These are phyloP conservation scores for Calendula officinalis DNA, from an alignment of 129 eudicot species.

Conservation along the genomic window DNA sequence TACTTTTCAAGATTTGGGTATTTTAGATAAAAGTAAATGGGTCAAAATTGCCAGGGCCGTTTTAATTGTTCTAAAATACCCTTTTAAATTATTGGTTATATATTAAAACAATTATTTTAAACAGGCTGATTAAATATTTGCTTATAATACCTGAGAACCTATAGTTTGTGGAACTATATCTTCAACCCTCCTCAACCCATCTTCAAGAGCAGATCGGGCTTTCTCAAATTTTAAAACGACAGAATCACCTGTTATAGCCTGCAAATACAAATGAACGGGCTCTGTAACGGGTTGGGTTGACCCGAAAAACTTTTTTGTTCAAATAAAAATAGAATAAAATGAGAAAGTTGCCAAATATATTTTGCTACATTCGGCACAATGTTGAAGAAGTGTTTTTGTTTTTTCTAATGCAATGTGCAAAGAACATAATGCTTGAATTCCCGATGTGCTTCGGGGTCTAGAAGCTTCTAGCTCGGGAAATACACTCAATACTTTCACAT, in stretches of 20 bases:
- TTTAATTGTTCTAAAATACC: too few species aligned
- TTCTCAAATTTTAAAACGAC: conserved; percentile 81
- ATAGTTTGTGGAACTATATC: conserved; percentile 89
- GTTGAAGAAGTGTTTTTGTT: conserved; percentile 80
- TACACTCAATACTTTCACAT: conserved; percentile 63
- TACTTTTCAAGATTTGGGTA: background rate
- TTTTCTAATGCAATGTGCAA: conserved; percentile 90
- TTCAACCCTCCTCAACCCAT: conserved; percentile 83
- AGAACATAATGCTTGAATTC: conserved; percentile 91
- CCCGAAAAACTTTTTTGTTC: too few species aligned
- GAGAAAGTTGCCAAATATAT: conserved; percentile 64
- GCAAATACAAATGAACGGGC: conserved; percentile 9
- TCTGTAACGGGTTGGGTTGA: too few species aligned
- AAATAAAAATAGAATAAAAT: too few species aligned
- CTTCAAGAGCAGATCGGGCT: conserved; percentile 80
- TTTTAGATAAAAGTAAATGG: too few species aligned
- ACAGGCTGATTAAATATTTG: conserved; percentile 3
- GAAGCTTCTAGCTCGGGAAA: conserved; percentile 87
- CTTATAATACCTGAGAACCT: conserved; percentile 76
- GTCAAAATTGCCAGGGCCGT: too few species aligned
- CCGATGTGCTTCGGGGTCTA: conserved; percentile 85
- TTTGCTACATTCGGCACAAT: conserved; percentile 90
- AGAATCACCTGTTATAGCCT: conserved; percentile 98
- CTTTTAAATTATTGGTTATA: background rate
- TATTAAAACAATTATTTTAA: background rate